Base-by-base conservation (phyloP, 768 basidiomycete genomes). In the Boletus coccyginus region DNA sequence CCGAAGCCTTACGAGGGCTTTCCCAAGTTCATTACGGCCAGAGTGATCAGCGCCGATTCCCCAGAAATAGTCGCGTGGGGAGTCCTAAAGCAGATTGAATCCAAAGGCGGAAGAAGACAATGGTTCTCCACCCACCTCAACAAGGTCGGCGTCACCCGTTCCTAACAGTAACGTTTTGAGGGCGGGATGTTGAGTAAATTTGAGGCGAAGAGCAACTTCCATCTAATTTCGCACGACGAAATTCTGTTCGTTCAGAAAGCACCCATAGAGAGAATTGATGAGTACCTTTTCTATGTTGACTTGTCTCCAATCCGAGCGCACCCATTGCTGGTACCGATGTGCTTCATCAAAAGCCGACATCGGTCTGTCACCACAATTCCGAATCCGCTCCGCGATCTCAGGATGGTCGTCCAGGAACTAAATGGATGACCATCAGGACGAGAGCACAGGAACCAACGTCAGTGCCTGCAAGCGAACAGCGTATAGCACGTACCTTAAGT, bases 1-100 rank as follows among this genome's bases (percentile, higher is more conserved):
- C 58, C 88, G 76, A 60, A 90, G 72, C 59, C 85, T 80, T 60
- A 82, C 80, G 12, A 90, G 77, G 12, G 85, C 82, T 66, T 85
- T 87, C 41, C 88, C 89, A 33, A 90, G 80, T 67, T 90, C 86
- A 59, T 90, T 90, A 40, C 83, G 81, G 21, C 88, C 88, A 62
- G 77, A 73, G 29, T 78, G 73, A 67, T 90, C 85, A 39, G 79
- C 75, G 7, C 88, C 88, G 57, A 83, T 70, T n/a, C 88, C 88
- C 87, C 88, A 90, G 70, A 89, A 89, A 40, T 86, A 76, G 68
- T 90, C 88, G 59, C 83, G 85, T 56, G 85, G 84, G n/a, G 86
- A 88, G 64, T 87, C 81, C 86, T 88, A 59, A 32, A 11, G 24
- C 5, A 17, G 7, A 51, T 19, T 50, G 32, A 53, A 33, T 49